Percentiles rank a stretch among this genome's conserved stretches.
These are phyloP conservation scores for Lophiostoma macrostomum DNA, from an alignment of 495 filamentous ascomycete genomes.

Conservation along the genomic window DNA sequence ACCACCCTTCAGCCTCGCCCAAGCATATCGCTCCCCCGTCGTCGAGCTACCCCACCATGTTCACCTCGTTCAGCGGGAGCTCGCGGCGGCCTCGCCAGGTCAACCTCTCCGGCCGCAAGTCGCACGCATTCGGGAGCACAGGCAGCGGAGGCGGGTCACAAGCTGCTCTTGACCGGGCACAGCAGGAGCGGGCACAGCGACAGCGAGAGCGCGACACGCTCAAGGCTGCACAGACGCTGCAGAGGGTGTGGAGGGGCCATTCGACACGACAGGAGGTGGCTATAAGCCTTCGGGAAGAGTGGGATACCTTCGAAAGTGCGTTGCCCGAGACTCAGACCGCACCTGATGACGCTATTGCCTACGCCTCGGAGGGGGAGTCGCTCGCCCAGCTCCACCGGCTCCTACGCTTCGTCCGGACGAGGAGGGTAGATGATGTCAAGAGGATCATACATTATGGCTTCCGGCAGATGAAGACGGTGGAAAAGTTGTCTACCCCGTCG, in stretches of 20 bases:
- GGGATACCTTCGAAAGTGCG: slow-evolving; percentile 52
- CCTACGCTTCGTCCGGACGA: slow-evolving; percentile 38
- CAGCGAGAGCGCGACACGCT: slow-evolving; percentile 79
- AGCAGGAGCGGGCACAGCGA: slow-evolving; percentile 74
- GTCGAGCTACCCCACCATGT: slow-evolving; percentile 55
- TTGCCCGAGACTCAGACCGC: neutral
- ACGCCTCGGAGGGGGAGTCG: slow-evolving; percentile 50
- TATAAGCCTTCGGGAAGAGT: slow-evolving; percentile 58
- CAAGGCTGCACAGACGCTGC: slow-evolving; percentile 70
- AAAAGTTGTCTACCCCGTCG: slow-evolving; percentile 6
- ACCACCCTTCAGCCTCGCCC: neutral
- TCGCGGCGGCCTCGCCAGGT: slow-evolving; percentile 84
- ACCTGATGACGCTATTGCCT: slow-evolving; percentile 33
- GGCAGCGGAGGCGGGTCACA: slow-evolving; percentile 56
- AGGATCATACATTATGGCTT: slow-evolving; percentile 38
- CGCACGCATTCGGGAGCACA: slow-evolving; percentile 66
- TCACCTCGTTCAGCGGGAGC: slow-evolving; percentile 83
- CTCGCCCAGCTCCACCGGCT: slow-evolving; percentile 39
- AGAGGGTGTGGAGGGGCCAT: slow-evolving; percentile 81
- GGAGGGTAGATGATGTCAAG: slow-evolving; percentile 34
- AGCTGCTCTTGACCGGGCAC: slow-evolving; percentile 76
- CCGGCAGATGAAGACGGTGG: slow-evolving; percentile 37
- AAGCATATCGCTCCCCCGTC: neutral
- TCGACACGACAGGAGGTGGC: slow-evolving; percentile 58
- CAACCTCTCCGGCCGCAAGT: slow-evolving; percentile 84